A percentile compares a stretch with the other conserved stretches of the same genome.
These are phyloP conservation scores for Nemania sp. DNA, from an alignment of 2,329 filamentous ascomycete species.

Conservation along the genomic window DNA sequence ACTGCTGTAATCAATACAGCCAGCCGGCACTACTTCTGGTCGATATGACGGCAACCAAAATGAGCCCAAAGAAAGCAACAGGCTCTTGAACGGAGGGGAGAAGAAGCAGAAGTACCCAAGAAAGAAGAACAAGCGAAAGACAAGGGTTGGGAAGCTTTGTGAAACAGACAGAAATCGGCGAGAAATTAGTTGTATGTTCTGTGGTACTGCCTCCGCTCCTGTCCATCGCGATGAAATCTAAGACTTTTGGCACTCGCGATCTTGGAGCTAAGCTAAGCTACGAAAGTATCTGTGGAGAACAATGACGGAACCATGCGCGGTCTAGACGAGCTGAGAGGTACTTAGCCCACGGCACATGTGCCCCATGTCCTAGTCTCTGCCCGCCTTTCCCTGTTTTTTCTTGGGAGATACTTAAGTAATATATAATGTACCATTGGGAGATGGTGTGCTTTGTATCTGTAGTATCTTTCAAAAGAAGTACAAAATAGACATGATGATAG, in stretches of 20 bases:
- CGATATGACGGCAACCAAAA: too few relatives aligned
- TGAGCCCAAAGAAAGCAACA: too few relatives aligned
- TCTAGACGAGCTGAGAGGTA: conserved; percentile 10
- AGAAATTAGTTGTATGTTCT: too few relatives aligned
- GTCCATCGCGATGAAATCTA: conserved; percentile 17
- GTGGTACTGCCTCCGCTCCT: not conserved
- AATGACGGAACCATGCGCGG: conserved; percentile 31
- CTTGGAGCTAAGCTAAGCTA: conserved; percentile 16
- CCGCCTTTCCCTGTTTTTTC: not conserved
- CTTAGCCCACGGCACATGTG: not conserved
- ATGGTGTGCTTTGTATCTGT: too few relatives aligned
- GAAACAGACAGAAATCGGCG: not conserved
- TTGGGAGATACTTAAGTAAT: too few relatives aligned
- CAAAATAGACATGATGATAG: too few relatives aligned
- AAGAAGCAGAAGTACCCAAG: not conserved
- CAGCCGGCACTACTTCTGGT: too few relatives aligned
- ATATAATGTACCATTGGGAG: too few relatives aligned
- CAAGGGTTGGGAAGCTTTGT: not conserved
- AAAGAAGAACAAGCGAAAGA: not conserved
- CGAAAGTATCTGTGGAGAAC: conserved; percentile 15
- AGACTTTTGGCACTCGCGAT: conserved; percentile 23
- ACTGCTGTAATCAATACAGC: too few relatives aligned
- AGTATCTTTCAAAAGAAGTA: too few relatives aligned
- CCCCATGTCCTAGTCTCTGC: not conserved
- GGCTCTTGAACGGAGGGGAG: too few relatives aligned